phyloP scores from a whole-genome alignment of 306 rosid genomes.

The Acacia crassicarpa region DNA sequence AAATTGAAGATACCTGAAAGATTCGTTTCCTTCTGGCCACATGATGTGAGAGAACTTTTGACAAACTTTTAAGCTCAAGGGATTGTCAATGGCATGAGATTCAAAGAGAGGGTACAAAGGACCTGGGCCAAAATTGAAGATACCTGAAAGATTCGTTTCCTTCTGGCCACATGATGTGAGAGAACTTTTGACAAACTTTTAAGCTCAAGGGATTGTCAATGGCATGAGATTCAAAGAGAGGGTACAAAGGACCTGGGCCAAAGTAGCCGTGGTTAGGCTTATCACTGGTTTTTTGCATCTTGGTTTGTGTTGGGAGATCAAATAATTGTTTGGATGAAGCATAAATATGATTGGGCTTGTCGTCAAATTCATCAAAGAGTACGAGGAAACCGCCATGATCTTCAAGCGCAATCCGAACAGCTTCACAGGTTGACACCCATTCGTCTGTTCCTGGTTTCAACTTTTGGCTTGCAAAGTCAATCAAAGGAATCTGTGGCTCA shows the following conservation, averaged over 20 bases:
- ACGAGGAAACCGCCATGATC: not conserved
- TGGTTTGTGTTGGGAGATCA: not conserved
- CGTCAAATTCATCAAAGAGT: not conserved
- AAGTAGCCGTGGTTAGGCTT: not conserved
- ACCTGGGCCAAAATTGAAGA: not conserved
- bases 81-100: not conserved
- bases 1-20: constrained; percentile 9
- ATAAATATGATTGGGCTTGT: not conserved
- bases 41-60: constrained; percentile 10
- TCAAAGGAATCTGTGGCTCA: not conserved
- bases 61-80: not conserved
- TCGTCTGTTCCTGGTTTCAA: not conserved
- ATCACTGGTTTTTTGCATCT: not conserved
- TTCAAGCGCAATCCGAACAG: not conserved
- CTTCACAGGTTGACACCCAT: not conserved
- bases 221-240: not conserved
- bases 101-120: not conserved
- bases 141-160: constrained; percentile 33
- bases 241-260: not conserved
- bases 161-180: constrained; percentile 30
- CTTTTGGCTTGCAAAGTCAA: not conserved
- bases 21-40: constrained; percentile 37
- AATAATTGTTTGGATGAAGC: not conserved
- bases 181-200: constrained; percentile 8
- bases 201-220: not conserved